Percentiles rank a stretch among this genome's conserved stretches.
These are phyloP conservation scores for Alternaria dauci DNA, from an alignment of 2,329 filamentous ascomycete genomes.

Conservation along the genomic window DNA sequence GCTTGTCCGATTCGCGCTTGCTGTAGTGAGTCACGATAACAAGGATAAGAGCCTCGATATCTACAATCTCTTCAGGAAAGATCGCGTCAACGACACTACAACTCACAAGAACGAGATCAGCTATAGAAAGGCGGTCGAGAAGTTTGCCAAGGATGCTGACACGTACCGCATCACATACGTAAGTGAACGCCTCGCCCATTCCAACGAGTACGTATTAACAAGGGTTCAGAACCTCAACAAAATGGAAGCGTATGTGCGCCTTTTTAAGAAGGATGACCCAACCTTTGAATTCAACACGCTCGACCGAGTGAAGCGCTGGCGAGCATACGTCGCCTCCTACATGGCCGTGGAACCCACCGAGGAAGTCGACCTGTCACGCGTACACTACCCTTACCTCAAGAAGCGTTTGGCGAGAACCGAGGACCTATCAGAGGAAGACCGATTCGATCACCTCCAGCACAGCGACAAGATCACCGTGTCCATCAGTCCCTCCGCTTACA, in stretches of 20 bases:
- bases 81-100: constrained; percentile 82
- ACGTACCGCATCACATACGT: constrained; percentile 91
- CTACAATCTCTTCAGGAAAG: constrained; percentile 83
- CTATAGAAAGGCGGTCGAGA: constrained; percentile 90
- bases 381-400: constrained; percentile 55
- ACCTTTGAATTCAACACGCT: constrained; percentile 78
- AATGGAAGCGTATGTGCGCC: constrained; percentile 76
- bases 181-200: constrained; percentile 57
- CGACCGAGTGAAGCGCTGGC: constrained; percentile 74
- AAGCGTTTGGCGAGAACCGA: constrained; percentile 50
- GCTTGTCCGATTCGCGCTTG: constrained; percentile 79
- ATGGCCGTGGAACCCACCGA: constrained; percentile 85
- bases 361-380: constrained; percentile 45
- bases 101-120: constrained; percentile 90
- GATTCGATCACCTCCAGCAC: constrained; percentile 40
- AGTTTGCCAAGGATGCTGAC: constrained; percentile 90
- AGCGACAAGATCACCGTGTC: constrained; percentile 56
- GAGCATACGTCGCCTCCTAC: constrained; percentile 94
- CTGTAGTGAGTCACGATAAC: constrained; percentile 83
- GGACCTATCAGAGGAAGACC: constrained; percentile 43
- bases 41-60: constrained; percentile 96
- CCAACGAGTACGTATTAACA: constrained; percentile 35
- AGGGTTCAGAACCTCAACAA: constrained; percentile 63
- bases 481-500: constrained; percentile 55
- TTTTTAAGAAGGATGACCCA: constrained; percentile 86